A percentile compares a stretch with the other conserved stretches of the same genome.
phyloP scores from a whole-genome alignment of 2,329 filamentous ascomycete species.

The Fusarium denticulatum region DNA sequence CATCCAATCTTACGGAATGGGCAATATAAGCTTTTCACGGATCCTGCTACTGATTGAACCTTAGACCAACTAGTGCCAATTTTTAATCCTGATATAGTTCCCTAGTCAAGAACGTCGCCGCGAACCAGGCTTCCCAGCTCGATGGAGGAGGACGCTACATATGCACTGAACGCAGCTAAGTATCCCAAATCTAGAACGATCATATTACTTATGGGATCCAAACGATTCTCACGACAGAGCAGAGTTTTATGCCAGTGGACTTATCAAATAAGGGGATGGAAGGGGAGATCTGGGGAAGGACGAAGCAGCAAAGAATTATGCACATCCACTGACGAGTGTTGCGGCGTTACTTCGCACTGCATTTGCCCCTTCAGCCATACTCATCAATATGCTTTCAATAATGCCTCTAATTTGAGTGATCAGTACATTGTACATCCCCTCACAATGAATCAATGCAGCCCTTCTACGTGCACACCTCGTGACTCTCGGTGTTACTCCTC shows the following conservation, averaged over 20 bases:
- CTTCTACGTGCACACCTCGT: rapidly evolving
- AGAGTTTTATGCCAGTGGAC: not conserved
- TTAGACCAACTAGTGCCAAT: not conserved
- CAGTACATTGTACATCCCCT: not conserved
- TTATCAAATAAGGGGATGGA: not conserved
- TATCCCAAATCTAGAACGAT: rapidly evolving
- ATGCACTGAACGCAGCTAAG: not conserved
- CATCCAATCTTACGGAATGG: too few relatives aligned
- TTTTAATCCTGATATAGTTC: not conserved
- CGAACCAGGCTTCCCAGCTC: not conserved
- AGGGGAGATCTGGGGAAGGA: rapidly evolving
- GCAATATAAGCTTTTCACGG: not conserved
- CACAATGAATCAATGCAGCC: not conserved
- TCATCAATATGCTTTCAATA: not conserved
- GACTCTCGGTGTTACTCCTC: not conserved
- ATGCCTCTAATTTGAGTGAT: not conserved
- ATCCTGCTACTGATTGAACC: not conserved
- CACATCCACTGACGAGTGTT: not conserved
- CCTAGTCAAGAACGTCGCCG: rapidly evolving
- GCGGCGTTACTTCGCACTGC: rapidly evolving
- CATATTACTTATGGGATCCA: not conserved
- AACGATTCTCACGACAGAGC: not conserved
- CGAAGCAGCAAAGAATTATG: not conserved
- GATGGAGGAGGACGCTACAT: too few relatives aligned
- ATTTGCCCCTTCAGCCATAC: too few relatives aligned